Evolutionary conservation across 192 early-diverging fungal species (phyloP).

Genomic region (Rhizoclosmatium globosum): DNA sequence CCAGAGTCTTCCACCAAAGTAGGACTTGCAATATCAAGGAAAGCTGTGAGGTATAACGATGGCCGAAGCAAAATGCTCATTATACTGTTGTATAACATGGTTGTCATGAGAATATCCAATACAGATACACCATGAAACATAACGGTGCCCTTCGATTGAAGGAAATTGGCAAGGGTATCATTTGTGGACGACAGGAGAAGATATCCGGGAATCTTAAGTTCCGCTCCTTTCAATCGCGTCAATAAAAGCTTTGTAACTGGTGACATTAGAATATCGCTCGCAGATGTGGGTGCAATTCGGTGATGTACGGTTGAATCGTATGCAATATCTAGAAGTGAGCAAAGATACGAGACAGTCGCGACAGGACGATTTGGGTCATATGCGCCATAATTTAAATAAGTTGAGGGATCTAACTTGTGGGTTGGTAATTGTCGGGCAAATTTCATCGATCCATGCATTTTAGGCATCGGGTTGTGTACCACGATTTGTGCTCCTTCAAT

Average conservation of each 20-base stretch:
- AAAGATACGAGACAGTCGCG: background rate
- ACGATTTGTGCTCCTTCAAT: background rate
- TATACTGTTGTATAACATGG: slow-evolving; percentile 16
- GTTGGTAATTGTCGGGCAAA: background rate
- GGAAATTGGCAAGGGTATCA: background rate
- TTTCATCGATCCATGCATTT: background rate
- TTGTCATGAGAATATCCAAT: slow-evolving; percentile 13
- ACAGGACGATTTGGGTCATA: background rate
- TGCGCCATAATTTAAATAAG: background rate
- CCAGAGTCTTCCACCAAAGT: background rate
- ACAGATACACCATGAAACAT: background rate
- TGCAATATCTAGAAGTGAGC: background rate
- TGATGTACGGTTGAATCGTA: background rate
- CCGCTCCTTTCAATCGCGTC: background rate
- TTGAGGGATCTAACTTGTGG: background rate
- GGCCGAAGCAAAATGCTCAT: slow-evolving; percentile 14
- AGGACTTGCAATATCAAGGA: background rate
- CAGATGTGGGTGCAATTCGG: background rate
- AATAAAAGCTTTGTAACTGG: background rate
- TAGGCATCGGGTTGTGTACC: background rate
- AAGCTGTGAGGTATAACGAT: slow-evolving; percentile 14
- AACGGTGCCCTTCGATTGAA: background rate
- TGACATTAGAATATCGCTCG: background rate
- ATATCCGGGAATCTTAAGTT: background rate
- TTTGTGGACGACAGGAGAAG: background rate